phyloP scores from a whole-genome alignment of 805 yeast genomes.

The Barnettozyma vustinii region DNA sequence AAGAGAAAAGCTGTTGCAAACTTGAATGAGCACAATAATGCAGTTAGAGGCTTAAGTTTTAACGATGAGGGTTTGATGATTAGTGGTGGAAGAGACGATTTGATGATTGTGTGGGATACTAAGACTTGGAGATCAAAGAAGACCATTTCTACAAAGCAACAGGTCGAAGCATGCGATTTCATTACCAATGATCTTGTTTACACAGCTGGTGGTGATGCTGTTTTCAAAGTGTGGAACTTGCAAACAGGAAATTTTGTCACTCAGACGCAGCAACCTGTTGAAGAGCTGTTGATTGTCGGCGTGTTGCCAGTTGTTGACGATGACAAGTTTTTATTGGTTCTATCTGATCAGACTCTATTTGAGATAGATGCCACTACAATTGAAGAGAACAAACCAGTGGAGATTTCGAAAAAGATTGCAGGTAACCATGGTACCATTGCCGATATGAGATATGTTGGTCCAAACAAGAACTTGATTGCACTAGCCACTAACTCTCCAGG shows the following conservation, averaged over 20 bases:
- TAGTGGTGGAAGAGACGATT: conserved; percentile 87
- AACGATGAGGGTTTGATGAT: conserved; percentile 51
- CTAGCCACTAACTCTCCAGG: conserved; percentile 93
- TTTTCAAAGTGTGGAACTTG: conserved; percentile 61
- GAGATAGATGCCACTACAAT: conserved; percentile 36
- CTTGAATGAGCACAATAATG: conserved; percentile 69
- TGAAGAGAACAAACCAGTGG: conserved; percentile 31
- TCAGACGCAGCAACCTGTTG: conserved; percentile 45
- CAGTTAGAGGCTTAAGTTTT: conserved; percentile 82
- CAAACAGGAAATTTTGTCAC: conserved; percentile 49
- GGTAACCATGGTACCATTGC: conserved; percentile 97
- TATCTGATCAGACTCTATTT: conserved; percentile 82
- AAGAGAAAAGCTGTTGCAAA: conserved; percentile 64
- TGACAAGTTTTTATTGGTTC: conserved; percentile 42
- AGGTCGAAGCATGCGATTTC: conserved; percentile 68
- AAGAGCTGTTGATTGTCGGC: conserved; percentile 68
- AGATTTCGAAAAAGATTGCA: conserved; percentile 54
- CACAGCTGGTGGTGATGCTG: conserved; percentile 72
- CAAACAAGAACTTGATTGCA: conserved; percentile 52
- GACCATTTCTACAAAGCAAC: conserved; percentile 70
- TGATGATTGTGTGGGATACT: conserved; percentile 55
- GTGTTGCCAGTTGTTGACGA: conserved; percentile 37
- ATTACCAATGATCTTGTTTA: conserved; percentile 74
- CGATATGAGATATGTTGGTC: conserved; percentile 76
- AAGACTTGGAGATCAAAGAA: conserved; percentile 49